phyloP scores from a whole-genome alignment of 257 asterid genomes.

The Cinchona pubescens region DNA sequence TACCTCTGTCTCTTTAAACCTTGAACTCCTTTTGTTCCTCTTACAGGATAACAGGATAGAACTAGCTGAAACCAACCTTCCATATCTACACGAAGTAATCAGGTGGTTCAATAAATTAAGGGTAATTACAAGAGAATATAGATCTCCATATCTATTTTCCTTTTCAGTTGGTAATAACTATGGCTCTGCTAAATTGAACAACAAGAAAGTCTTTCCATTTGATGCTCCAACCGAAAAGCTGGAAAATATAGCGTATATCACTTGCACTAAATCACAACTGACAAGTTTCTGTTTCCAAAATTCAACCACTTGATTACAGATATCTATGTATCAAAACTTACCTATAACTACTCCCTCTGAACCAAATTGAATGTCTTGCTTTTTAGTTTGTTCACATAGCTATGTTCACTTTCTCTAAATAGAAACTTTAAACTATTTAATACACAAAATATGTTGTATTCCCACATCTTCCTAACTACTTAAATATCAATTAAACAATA shows the following conservation, averaged over 20 bases:
- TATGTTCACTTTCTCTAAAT: neutral
- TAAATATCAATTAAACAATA: neutral
- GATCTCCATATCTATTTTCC: neutral
- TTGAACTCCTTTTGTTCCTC: slow-evolving; percentile 42
- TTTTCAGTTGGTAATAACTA: neutral
- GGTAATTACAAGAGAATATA: slow-evolving; percentile 8
- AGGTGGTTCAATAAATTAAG: slow-evolving; percentile 22
- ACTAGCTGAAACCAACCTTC: slow-evolving; percentile 81
- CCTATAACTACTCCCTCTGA: neutral
- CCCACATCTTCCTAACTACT: neutral
- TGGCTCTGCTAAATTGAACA: neutral
- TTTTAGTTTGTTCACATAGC: neutral
- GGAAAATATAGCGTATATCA: neutral
- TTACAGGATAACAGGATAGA: slow-evolving; percentile 78
- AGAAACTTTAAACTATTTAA: neutral
- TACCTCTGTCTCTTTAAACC: slow-evolving; percentile 59
- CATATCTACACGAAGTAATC: slow-evolving; percentile 58
- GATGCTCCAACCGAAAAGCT: neutral
- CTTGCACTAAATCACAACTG: neutral
- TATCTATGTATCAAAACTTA: neutral
- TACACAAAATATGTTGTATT: neutral
- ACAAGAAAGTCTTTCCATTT: neutral
- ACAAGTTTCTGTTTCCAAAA: neutral
- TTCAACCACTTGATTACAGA: neutral
- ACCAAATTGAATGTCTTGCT: neutral